Conservation (phyloP, 345 rosid species). For the Hibiscus mutabilis region DNA sequence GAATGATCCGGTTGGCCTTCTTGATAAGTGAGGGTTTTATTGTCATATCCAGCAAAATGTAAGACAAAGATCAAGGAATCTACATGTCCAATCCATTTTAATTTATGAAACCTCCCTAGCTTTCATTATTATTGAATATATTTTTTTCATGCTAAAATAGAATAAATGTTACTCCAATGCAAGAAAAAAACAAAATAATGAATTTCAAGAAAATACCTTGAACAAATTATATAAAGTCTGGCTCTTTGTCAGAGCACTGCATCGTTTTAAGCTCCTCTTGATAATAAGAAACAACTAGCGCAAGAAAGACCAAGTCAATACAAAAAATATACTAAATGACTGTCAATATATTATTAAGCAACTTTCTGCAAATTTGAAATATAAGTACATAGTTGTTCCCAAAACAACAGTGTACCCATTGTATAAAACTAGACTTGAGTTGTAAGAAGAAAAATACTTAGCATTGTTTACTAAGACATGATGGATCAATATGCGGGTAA, state of each 20-base stretch:
- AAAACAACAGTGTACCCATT: background rate
- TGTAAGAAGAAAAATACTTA: background rate
- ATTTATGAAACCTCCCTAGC: background rate
- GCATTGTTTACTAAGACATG: background rate
- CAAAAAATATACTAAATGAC: background rate
- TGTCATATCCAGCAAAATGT: background rate
- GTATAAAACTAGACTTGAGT: background rate
- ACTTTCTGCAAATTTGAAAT: background rate
- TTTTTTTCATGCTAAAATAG: background rate
- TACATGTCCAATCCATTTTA: background rate
- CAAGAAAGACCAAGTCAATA: slow-evolving; percentile 12
- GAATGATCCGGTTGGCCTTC: background rate
- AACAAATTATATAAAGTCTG: slow-evolving; percentile 81
- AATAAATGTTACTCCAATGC: background rate
- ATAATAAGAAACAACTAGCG: slow-evolving; percentile 73
- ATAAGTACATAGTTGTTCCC: background rate
- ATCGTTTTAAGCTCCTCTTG: slow-evolving; percentile 96
- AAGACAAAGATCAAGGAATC: slow-evolving; percentile 2
- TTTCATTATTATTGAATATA: background rate
- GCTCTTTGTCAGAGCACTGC: slow-evolving; percentile 81
- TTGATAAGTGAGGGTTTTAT: background rate
- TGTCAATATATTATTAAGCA: background rate
- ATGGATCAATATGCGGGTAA: background rate
- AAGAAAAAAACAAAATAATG: background rate
- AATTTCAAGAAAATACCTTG: slow-evolving; percentile 45